Evolutionary conservation across 2,329 filamentous ascomycete genomes (phyloP).

Genomic region (Polytolypa hystricis): DNA sequence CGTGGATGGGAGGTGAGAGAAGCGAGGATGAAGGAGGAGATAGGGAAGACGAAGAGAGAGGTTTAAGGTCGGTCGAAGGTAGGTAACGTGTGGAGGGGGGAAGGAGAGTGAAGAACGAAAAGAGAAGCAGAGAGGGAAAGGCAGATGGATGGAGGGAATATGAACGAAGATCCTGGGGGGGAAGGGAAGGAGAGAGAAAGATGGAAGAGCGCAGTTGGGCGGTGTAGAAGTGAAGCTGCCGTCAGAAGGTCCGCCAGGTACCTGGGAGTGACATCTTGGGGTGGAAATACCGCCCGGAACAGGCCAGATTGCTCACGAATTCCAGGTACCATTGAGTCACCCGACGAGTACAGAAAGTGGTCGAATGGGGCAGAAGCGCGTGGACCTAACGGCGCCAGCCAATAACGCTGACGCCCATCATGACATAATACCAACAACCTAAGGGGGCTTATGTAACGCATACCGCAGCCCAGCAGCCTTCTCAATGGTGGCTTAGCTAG

Average conservation of each 20-base stretch:
- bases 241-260: too few relatives aligned
- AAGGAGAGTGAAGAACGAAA: not conserved
- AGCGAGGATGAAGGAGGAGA: not conserved
- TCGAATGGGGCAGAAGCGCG: constrained; percentile 1
- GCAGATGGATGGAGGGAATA: constrained; percentile 1
- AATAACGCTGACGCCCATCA: not conserved
- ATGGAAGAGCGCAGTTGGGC: constrained; percentile 7
- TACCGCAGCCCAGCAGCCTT: not conserved
- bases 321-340: not conserved
- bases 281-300: not conserved
- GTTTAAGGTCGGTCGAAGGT: too few relatives aligned
- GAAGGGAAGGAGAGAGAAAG: constrained; percentile 7
- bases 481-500: not conserved
- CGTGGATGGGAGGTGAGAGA: constrained; percentile 4
- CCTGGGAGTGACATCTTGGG: too few relatives aligned
- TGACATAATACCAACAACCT: not conserved
- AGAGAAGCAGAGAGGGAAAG: not conserved
- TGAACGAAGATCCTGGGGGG: not conserved
- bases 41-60: not conserved
- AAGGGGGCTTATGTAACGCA: too few relatives aligned
- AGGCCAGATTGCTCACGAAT: not conserved
- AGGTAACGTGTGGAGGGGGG: too few relatives aligned
- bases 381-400: constrained; percentile 1
- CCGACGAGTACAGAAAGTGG: constrained; percentile 1
- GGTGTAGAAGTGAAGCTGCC: constrained; percentile 1